Percentiles rank a stretch among this genome's conserved stretches.
These are phyloP conservation scores for Colletotrichum orchidophilum DNA, from an alignment of 2,329 filamentous ascomycete species.

Conservation along the genomic window DNA sequence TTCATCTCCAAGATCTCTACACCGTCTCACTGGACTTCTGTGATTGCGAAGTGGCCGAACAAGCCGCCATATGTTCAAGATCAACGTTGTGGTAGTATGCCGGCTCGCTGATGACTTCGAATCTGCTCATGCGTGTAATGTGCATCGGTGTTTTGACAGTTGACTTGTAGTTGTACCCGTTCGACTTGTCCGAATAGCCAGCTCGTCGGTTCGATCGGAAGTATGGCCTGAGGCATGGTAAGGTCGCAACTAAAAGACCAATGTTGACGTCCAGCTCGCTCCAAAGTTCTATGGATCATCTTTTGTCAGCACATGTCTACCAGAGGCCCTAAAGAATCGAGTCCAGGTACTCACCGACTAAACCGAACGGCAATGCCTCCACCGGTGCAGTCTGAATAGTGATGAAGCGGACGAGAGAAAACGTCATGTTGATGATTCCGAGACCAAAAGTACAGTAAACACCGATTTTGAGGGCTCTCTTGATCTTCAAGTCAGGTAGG, in stretches of 20 bases:
- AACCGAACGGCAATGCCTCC: slow-evolving; percentile 17
- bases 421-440: slow-evolving; percentile 29
- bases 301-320: neutral
- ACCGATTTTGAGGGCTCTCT: slow-evolving; percentile 10
- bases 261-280: slow-evolving; percentile 27
- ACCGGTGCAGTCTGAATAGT: slow-evolving; percentile 22
- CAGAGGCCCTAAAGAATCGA: neutral
- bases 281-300: slow-evolving; percentile 9
- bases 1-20: neutral
- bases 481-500: slow-evolving; percentile 24
- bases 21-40: neutral
- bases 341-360: slow-evolving; percentile 9
- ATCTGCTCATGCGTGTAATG: neutral
- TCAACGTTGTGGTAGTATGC: neutral
- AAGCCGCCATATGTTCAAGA: slow-evolving; percentile 3
- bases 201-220: slow-evolving; percentile 18
- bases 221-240: slow-evolving; percentile 25
- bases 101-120: slow-evolving; percentile 13
- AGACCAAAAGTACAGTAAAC: slow-evolving; percentile 29
- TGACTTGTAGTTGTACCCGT: slow-evolving; percentile 23
- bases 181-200: slow-evolving; percentile 19
- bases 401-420: slow-evolving; percentile 27
- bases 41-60: neutral
- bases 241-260: slow-evolving; percentile 20
- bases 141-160: slow-evolving; percentile 15